Evolutionary conservation across 345 rosid species (phyloP), one percentile per base, ranked within the genome.

Genomic region (Jatropha curcas): DNA sequence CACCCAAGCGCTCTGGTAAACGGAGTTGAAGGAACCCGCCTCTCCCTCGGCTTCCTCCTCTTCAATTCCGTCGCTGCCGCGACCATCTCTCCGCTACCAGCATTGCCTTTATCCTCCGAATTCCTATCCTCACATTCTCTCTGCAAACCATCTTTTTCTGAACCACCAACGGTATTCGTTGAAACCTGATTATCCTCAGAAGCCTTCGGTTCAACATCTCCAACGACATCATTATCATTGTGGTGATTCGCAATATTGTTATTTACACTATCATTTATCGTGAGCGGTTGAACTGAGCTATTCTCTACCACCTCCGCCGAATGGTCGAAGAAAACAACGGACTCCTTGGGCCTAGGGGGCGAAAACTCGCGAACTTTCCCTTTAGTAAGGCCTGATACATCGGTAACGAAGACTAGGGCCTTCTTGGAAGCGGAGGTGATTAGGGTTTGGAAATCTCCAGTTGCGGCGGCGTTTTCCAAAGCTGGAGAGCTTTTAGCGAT

Each of bases 1-100:
- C 74, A 92, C 99, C 99, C 98, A 68, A 89, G 68, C 41, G 97
- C 95, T 84, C 99, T 86, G 13, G 97, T 76, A 67, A 95, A 83
- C 2, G 99, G 97, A 4, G 98, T 95, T 39, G 97, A 82, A 52
- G 99, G 99, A 82, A 91, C 97, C 74, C 86, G 89, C 81, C 92
- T 75, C 75, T 91, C 99, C 87, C 98, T 89, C 3, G 85, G 96
- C 78, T 71, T 90, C 74, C 98, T 81, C 84, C 93, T 88, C 85
- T 88, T 86, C 77, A 67, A 65, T 45, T 34, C 65, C 34, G 78
- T 67, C 66, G 77, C 70, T 51, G 22, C 76, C 24, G 53, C 25
- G 39, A 78, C 35, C 7, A 55, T n/a, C 58, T 10, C 80, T 35
- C 45, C 83, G 19, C 50, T 80, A 52, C 68, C 76, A 17, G 60